These are phyloP conservation scores for Quaeritorhiza haematococci DNA, from an alignment of 371 early-diverging fungal species.

Conservation along the genomic window DNA sequence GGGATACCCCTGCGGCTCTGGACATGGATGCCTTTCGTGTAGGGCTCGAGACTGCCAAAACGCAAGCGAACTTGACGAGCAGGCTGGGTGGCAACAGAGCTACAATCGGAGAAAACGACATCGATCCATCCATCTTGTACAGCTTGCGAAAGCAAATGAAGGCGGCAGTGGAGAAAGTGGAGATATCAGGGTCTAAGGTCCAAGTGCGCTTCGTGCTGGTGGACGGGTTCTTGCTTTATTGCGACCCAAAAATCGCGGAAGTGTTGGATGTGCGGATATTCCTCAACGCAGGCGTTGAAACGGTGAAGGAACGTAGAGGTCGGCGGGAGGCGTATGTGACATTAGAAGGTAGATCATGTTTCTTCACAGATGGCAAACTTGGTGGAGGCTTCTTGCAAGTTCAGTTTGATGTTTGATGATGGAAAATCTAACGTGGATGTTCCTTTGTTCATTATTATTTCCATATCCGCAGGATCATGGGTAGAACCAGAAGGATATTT, in stretches of 20 bases:
- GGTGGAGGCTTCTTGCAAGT: conserved; percentile 19
- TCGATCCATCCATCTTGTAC: no score
- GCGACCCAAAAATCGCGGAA: conserved; percentile 22
- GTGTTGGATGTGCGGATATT: conserved; percentile 62
- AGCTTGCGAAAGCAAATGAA: no score
- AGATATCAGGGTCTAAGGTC: background rate
- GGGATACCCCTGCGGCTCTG: conserved; percentile 82
- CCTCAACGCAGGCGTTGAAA: conserved; percentile 53
- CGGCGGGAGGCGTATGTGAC: conserved; percentile 69
- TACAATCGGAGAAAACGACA: conserved; percentile 6
- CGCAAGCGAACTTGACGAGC: conserved; percentile 7
- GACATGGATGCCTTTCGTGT: conserved; percentile 45
- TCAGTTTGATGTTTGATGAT: no score
- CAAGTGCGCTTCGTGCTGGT: conserved; percentile 55
- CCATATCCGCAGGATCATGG: conserved; percentile 71
- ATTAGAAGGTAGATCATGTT: conserved; percentile 52
- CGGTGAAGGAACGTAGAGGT: conserved; percentile 62
- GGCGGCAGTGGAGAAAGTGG: background rate
- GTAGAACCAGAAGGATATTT: conserved; percentile 83
- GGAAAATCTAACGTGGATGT: no score
- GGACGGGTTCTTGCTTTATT: conserved; percentile 79
- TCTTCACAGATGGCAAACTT: background rate
- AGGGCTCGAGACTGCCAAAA: conserved; percentile 32
- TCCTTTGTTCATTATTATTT: background rate
- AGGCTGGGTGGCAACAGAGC: conserved; percentile 19